Conservation (phyloP, 2,329 filamentous ascomycete genomes). For the Penicillium sp. region DNA sequence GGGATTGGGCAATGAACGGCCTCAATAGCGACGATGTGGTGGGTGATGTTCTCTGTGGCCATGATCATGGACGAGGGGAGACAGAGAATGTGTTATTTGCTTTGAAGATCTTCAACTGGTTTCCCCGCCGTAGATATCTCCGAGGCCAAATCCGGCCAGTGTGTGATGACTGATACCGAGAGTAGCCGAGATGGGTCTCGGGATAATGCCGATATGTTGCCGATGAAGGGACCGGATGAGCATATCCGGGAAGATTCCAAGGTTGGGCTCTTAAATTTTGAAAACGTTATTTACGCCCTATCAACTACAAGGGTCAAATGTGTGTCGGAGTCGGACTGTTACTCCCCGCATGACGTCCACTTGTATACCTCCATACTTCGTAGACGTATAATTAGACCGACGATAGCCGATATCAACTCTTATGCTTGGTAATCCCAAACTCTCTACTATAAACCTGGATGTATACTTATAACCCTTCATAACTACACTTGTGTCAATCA, state of each 20-base stretch:
- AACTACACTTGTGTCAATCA: not conserved
- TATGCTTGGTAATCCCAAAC: not conserved
- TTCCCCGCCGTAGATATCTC: not conserved
- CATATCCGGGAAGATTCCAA: not conserved
- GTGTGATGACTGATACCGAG: constrained; percentile 5
- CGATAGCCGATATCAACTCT: not conserved
- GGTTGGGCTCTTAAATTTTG: not conserved
- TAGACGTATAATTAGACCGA: not conserved
- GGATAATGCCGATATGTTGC: not conserved
- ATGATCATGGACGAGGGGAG: not conserved
- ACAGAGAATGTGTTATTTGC: not conserved
- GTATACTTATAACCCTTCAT: not conserved
- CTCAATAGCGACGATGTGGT: constrained; percentile 52
- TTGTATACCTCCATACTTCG: not conserved
- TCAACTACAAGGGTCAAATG: not conserved
- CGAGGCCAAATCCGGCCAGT: not conserved
- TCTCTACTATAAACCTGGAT: not conserved
- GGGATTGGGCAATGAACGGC: constrained; percentile 44
- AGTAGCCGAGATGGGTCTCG: constrained; percentile 3
- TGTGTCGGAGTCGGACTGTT: not conserved
- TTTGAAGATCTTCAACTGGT: not conserved
- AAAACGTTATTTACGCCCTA: not conserved
- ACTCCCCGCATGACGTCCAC: not conserved
- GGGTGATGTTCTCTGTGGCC: constrained; percentile 26
- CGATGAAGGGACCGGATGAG: not conserved